These are phyloP conservation scores for Aspergillus mulundensis DNA, from an alignment of 495 filamentous ascomycete species.

Conservation along the genomic window DNA sequence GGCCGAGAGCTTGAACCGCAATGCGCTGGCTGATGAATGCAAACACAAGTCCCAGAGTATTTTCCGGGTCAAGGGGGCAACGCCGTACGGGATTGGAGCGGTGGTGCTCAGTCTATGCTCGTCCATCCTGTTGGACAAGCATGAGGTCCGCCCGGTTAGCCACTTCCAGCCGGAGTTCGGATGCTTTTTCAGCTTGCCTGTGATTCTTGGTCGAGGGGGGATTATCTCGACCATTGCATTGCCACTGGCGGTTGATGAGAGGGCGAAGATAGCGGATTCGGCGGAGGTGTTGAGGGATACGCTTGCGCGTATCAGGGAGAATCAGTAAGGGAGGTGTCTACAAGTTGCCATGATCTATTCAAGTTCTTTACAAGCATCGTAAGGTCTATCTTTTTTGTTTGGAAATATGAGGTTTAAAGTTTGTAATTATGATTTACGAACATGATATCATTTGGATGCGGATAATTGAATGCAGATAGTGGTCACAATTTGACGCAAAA, in stretches of 20 bases:
- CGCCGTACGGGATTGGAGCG: conserved; percentile 5
- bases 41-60: background rate
- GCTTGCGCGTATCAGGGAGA: background rate
- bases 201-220: conserved; percentile 9
- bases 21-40: background rate
- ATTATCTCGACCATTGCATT: conserved; percentile 3
- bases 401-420: too few relatives aligned
- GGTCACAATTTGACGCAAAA: too few relatives aligned
- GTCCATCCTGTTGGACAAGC: conserved; percentile 12
- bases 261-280: background rate
- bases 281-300: background rate
- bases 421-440: too few relatives aligned
- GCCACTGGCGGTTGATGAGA: background rate
- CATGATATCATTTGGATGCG: too few relatives aligned
- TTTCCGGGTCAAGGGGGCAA: conserved; percentile 1
- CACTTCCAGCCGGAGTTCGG: conserved; percentile 15
- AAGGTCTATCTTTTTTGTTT: too few relatives aligned
- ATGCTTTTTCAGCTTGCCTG: conserved; percentile 19
- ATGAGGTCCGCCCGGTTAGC: conserved; percentile 12
- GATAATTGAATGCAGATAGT: too few relatives aligned
- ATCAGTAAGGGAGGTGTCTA: background rate
- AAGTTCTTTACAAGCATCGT: too few relatives aligned
- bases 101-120: conserved; percentile 12
- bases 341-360: background rate
- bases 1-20: background rate